Conservation (phyloP, 2,329 filamentous ascomycete species). For the Lecanosticta acicola region DNA sequence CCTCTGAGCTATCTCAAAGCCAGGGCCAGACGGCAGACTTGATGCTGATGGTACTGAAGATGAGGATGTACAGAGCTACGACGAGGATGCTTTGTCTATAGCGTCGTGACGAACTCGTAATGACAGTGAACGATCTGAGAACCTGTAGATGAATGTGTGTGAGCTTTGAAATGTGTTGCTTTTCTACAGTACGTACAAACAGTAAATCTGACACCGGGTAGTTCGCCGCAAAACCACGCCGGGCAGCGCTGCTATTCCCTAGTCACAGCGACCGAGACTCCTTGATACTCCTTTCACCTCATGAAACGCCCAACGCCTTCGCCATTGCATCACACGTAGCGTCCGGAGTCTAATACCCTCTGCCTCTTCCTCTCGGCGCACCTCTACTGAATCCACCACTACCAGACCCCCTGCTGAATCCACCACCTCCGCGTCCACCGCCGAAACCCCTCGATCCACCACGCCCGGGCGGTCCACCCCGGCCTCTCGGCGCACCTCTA, state of each 20-base stretch:
- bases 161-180: neutral
- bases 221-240: neutral
- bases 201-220: neutral
- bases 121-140: too few species aligned
- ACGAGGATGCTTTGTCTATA: too few species aligned
- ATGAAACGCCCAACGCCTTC: slow-evolving; percentile 14
- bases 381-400: slow-evolving; percentile 28
- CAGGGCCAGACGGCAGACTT: neutral
- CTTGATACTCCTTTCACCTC: neutral
- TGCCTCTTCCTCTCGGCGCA: slow-evolving; percentile 32
- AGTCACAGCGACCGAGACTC: neutral
- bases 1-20: neutral
- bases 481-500: slow-evolving; percentile 51
- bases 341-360: slow-evolving; percentile 28
- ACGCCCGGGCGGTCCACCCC: slow-evolving; percentile 47
- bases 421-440: slow-evolving; percentile 34
- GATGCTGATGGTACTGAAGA: neutral
- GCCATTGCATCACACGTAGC: slow-evolving; percentile 11
- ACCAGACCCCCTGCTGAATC: slow-evolving; percentile 14
- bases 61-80: too few species aligned
- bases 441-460: slow-evolving; percentile 45
- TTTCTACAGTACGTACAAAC: neutral
- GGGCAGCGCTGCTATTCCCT: neutral
- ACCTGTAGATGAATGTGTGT: too few species aligned
- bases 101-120: too few species aligned